phyloP scores from a whole-genome alignment of 2,329 filamentous ascomycete genomes.

The Didymella arachidicola region DNA sequence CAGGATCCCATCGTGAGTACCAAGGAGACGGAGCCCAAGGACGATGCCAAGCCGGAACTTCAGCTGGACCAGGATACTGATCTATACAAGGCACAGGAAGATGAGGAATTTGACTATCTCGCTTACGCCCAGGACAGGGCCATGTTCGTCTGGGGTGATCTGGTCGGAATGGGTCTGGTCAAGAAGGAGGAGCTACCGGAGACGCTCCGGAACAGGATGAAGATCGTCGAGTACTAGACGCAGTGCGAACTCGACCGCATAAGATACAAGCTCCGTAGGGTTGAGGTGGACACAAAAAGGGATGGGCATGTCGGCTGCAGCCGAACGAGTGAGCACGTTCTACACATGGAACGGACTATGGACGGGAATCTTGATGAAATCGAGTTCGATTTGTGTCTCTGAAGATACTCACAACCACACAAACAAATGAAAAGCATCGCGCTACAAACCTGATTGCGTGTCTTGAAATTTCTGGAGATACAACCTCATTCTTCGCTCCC shows the following conservation, averaged over 20 bases:
- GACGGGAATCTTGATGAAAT: background rate
- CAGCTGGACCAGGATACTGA: constrained; percentile 38
- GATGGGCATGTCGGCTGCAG: background rate
- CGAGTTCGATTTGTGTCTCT: background rate
- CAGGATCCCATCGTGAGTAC: constrained; percentile 31
- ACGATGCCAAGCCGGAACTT: constrained; percentile 31
- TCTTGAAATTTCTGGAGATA: background rate
- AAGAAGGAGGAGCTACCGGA: constrained; percentile 77
- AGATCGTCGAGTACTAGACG: constrained; percentile 68
- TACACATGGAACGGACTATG: background rate
- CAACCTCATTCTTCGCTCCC: background rate
- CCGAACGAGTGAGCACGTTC: background rate
- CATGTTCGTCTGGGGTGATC: constrained; percentile 94
- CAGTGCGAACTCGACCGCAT: background rate
- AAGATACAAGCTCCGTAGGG: background rate
- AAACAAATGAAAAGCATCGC: background rate
- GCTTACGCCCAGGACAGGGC: constrained; percentile 89
- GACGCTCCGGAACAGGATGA: constrained; percentile 69
- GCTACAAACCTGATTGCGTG: background rate
- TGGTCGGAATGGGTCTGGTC: constrained; percentile 77
- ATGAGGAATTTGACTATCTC: constrained; percentile 88
- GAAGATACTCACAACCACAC: background rate
- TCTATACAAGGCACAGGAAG: constrained; percentile 60
- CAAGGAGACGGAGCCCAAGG: constrained; percentile 33
- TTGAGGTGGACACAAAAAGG: background rate